Base-by-base conservation (phyloP, 495 filamentous ascomycete species). In the Stereocaulon alpinum region DNA sequence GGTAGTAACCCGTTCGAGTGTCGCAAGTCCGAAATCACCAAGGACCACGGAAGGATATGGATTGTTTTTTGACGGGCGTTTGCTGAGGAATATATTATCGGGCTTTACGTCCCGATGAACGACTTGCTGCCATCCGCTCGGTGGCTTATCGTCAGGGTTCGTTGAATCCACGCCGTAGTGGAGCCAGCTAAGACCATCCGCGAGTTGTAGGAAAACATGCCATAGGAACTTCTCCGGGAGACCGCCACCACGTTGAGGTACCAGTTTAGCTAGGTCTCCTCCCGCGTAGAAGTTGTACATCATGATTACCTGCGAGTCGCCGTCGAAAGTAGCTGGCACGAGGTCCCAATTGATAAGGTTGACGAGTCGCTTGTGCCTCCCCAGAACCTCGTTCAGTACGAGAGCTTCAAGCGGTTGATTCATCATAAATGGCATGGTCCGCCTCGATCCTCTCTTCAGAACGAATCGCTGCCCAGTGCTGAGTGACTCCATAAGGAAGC, bases 21-120 rank as follows among this genome's bases (percentile, higher is more conserved):
- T 60, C 4, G 68, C 67, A 0, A 73, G 53, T 2, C 71, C 71
- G 17, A 55, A 55, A 30, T 55, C 52, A 1, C 52, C 52, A 1
- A 55, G 22, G 0, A 55, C 37, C 3, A 55, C 4, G 3, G 12
- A 5, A n/a, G 52, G 52, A 9, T 24, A 40, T 1, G 52, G 11
- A 5, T 42, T 43, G 4, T 42, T 34, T 12, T 7, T 3, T 37
- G 2, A 6, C 22, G 2, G 4, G 9, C 1, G 12, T 18, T 43
- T 14, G 10, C 52, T n/a, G 2, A 42, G 52, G 52, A 55, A 55
- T 4, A 55, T 7, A 15, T 55, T 55, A 0, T 42, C 52, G 3
- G 52, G 52, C n/a, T 55, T 55, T 22, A 55, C 20, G 20, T 55
- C 52, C 22, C 52, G 24, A 14, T 42, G 52, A 6, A 55, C 29